Evolutionary conservation across 768 basidiomycete species (phyloP).

Genomic region (Pleurotus platypus): DNA sequence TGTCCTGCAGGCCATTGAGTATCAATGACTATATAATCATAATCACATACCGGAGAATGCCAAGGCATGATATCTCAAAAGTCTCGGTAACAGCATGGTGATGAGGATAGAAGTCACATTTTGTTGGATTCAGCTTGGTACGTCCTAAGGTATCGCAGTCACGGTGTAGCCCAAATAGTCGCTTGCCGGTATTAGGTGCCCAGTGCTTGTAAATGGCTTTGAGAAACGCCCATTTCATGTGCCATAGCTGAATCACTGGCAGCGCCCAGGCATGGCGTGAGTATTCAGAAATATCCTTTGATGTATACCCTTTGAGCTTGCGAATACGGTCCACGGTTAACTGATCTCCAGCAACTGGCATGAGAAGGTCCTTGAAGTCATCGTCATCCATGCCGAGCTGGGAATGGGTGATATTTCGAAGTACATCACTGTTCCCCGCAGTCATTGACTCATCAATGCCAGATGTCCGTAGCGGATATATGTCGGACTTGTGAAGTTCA

Average conservation of each 20-base stretch:
- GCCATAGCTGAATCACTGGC: slow-evolving; percentile 17
- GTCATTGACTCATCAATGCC: slow-evolving; percentile 15
- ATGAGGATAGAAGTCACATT: slow-evolving; percentile 15
- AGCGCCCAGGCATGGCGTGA: slow-evolving; percentile 14
- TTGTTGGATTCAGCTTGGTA: slow-evolving; percentile 11
- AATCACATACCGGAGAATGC: slow-evolving; percentile 10
- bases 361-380: slow-evolving; percentile 5
- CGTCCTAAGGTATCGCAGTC: slow-evolving; percentile 5
- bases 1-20: too few relatives aligned
- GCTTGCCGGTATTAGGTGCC: slow-evolving; percentile 1
- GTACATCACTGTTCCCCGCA: slow-evolving; percentile 1
- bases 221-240: slow-evolving; percentile 14
- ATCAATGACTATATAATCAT: not conserved
- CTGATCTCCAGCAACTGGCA: slow-evolving; percentile 17
- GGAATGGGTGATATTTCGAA: slow-evolving; percentile 9
- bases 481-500: slow-evolving; percentile 10
- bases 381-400: slow-evolving; percentile 9
- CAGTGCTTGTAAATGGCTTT: slow-evolving; percentile 2
- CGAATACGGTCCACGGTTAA: slow-evolving; percentile 13
- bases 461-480: slow-evolving; percentile 8
- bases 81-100: slow-evolving; percentile 14
- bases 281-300: slow-evolving; percentile 6
- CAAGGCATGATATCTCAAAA: slow-evolving; percentile 9
- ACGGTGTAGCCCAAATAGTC: slow-evolving; percentile 10
- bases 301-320: slow-evolving; percentile 11